A percentile compares a stretch with the other conserved stretches of the same genome.
phyloP scores from a whole-genome alignment of 768 basidiomycete species.

The Amanita polypyramis region DNA sequence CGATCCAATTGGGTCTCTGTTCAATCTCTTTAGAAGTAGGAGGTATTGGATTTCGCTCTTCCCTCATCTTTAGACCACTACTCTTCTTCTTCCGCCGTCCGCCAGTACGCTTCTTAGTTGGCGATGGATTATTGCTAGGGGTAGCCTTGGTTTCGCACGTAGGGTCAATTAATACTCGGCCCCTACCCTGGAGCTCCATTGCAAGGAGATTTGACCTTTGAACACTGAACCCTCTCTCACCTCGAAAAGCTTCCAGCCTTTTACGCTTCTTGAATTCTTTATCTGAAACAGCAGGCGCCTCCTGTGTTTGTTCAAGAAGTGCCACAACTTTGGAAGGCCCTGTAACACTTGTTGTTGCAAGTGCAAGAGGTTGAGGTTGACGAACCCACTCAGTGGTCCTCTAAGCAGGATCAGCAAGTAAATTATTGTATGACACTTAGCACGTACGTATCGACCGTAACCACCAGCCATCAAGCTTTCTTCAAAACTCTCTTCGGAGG shows the following conservation, averaged over 20 bases:
- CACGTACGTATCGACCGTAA: constrained; percentile 63
- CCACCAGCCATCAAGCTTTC: constrained; percentile 78
- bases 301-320: constrained; percentile 28
- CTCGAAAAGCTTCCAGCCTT: constrained; percentile 59
- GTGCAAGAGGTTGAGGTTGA: constrained; percentile 38
- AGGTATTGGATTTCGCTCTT: constrained; percentile 19
- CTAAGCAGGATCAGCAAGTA: constrained; percentile 15
- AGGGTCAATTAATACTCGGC: constrained; percentile 58
- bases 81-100: constrained; percentile 42
- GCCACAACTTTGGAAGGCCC: constrained; percentile 34
- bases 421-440: background rate
- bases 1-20: constrained; percentile 68
- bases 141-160: constrained; percentile 27
- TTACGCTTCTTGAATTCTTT: constrained; percentile 58
- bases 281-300: constrained; percentile 32
- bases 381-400: constrained; percentile 54
- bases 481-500: constrained; percentile 76
- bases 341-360: constrained; percentile 27
- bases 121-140: constrained; percentile 20
- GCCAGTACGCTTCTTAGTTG: constrained; percentile 27
- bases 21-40: constrained; percentile 15
- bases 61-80: constrained; percentile 23
- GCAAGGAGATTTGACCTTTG: constrained; percentile 40
- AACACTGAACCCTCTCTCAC: constrained; percentile 20
- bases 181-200: constrained; percentile 56